Evolutionary conservation across 441 rosid genomes (phyloP), one percentile per base, ranked within the genome.

Genomic region (Pelargonium citronellum): DNA sequence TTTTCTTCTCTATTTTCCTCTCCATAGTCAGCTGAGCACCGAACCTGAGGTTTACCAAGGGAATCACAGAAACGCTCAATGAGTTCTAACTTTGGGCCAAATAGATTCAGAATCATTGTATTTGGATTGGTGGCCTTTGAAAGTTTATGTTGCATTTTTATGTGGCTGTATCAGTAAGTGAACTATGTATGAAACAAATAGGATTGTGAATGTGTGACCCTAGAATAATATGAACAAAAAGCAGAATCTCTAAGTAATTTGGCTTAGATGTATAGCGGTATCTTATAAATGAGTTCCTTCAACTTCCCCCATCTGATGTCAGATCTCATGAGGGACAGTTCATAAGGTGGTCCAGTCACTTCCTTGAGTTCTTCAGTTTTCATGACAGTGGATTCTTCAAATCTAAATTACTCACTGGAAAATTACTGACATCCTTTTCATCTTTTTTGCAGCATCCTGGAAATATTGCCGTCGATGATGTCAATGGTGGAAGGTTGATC

Each of bases 381-480:
- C 24, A 16, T 57, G 62, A 17, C 62, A 53, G 3, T 57, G 17
- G 24, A 17, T 16, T 57, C 62, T 57, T 57, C 24, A 17, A 16
- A 17, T 17, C 62, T 8, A 57, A 17, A 7, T 57, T 55, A 3
- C 24, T 57, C 62, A 57, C 62, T 17, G 3, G 30, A 22, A 58
- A 58, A 58, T 19, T 8, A 63, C 27, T 69, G 34, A 55, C 19
- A 51, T 64, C n/a, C 72, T 39, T 65, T 53, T 12, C 8, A 71
- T 57, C 69, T 57, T 73, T 75, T 58, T 58, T 75, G 77, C 80
- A 95, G 99, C 99, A 91, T 86, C 99, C 99, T 73, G 98, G 99
- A 79, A 95, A 95, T 81, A 90, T 95, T 81, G 99, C 98, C 0
- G 93, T 92, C 71, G 99, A 95, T 83, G 99, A 95, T 84, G 93